These are phyloP conservation scores for Globisporangium nagaii DNA, from an alignment of 352 stramenopile genomes.

Conservation along the genomic window DNA sequence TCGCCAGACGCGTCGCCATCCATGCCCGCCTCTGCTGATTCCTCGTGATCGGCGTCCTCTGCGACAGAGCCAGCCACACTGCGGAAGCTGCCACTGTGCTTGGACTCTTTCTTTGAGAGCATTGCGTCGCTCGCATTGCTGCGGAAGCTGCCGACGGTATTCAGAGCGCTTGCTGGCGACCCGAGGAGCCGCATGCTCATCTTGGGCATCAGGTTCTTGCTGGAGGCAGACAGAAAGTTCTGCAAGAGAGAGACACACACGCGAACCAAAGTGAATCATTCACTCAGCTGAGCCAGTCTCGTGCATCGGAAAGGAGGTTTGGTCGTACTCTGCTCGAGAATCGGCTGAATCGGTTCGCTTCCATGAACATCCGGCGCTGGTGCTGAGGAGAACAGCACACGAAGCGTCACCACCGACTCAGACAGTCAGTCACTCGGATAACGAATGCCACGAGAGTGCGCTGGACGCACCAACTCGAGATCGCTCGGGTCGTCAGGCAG, in stretches of 20 bases:
- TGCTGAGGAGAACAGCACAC: slow-evolving; percentile 18
- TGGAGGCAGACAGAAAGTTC: slow-evolving; percentile 45
- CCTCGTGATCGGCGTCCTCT: slow-evolving; percentile 17
- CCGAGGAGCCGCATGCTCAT: slow-evolving; percentile 14
- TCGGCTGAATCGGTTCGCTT: slow-evolving; percentile 44
- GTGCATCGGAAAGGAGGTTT: no score
- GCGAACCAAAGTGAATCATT: no score
- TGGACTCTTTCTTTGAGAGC: slow-evolving; percentile 19
- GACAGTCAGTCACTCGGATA: not conserved
- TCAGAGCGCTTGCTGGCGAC: slow-evolving; percentile 14
- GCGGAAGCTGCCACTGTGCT: slow-evolving; percentile 16
- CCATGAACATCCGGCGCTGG: slow-evolving; percentile 59
- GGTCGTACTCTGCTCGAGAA: slow-evolving; percentile 43
- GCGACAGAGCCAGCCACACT: slow-evolving; percentile 10
- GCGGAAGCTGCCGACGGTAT: slow-evolving; percentile 7
- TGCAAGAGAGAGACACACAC: no score
- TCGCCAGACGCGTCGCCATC: slow-evolving; percentile 22
- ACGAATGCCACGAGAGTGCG: no score
- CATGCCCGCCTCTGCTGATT: slow-evolving; percentile 2
- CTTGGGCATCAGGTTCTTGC: slow-evolving; percentile 30
- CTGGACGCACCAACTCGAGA: slow-evolving; percentile 54
- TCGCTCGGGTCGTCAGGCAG: slow-evolving; percentile 36
- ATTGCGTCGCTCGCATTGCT: not conserved
- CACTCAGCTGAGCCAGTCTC: no score
- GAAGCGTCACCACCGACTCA: not conserved